phyloP scores from a whole-genome alignment of 345 rosid genomes.

The Hibiscus mutabilis region DNA sequence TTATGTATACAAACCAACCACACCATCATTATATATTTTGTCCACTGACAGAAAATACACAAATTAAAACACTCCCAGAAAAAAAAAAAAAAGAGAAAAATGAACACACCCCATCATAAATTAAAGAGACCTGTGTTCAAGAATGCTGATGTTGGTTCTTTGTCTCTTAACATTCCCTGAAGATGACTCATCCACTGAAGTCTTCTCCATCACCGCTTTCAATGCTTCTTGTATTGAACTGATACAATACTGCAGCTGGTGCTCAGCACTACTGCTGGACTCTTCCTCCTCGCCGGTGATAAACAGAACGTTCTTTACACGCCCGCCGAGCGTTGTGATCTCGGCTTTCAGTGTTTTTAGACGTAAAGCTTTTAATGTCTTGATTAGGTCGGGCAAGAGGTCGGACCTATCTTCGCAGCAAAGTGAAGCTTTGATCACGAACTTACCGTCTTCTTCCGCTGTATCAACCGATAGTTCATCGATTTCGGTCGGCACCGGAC shows the following conservation, averaged over 20 bases:
- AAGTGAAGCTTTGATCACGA: conserved; percentile 81
- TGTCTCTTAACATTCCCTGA: conserved; percentile 82
- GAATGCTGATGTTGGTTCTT: conserved; percentile 58
- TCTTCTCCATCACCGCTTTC: conserved; percentile 86
- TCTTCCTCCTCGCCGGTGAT: conserved; percentile 77
- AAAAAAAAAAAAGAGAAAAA: not conserved
- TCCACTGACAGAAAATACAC: not conserved
- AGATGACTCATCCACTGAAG: conserved; percentile 60
- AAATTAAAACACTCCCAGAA: not conserved
- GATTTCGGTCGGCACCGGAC: conserved; percentile 71
- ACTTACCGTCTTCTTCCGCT: conserved; percentile 72
- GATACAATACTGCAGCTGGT: conserved; percentile 46
- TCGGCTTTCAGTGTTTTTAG: conserved; percentile 85
- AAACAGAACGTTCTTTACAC: conserved; percentile 85
- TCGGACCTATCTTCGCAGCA: conserved; percentile 93
- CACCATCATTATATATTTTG: not conserved
- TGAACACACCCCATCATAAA: conserved; percentile 9
- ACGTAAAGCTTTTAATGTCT: conserved; percentile 69
- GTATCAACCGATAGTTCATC: conserved; percentile 85
- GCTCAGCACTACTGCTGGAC: conserved; percentile 24
- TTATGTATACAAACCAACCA: conserved; percentile 25
- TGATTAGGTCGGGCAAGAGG: conserved; percentile 80
- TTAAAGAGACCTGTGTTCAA: conserved; percentile 69
- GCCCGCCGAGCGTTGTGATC: conserved; percentile 86
- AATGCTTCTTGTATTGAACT: conserved; percentile 87